These are phyloP conservation scores for Oidiodendron maius DNA, from an alignment of 495 filamentous ascomycete genomes.

Conservation along the genomic window DNA sequence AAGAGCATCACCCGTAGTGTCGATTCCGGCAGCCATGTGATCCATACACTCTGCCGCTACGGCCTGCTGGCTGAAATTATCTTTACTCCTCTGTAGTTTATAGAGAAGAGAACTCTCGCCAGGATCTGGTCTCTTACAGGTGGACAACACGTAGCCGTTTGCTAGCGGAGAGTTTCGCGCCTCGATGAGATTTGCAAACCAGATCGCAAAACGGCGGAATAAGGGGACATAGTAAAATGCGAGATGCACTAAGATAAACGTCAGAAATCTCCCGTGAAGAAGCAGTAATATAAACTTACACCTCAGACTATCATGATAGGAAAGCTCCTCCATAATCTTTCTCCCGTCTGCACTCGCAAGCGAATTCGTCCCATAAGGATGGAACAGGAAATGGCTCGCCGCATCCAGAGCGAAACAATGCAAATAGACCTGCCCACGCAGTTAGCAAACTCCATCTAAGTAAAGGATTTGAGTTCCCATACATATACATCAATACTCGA, in stretches of 20 bases:
- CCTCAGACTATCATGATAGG: constrained; percentile 58
- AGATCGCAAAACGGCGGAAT: background rate
- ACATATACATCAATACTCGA: constrained; percentile 53
- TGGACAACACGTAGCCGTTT: constrained; percentile 12
- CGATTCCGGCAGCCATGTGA: constrained; percentile 54
- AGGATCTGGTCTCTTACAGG: constrained; percentile 16
- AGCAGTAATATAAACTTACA: constrained; percentile 31
- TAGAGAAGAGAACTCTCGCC: constrained; percentile 28
- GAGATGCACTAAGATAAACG: constrained; percentile 12
- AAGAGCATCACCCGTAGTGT: constrained; percentile 59
- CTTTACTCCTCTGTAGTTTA: constrained; percentile 28
- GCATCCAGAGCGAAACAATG: constrained; percentile 65
- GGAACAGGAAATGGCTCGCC: constrained; percentile 59
- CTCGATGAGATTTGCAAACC: constrained; percentile 12
- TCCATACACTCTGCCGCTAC: constrained; percentile 43
- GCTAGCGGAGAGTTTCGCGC: constrained; percentile 12
- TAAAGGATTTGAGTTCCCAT: constrained; percentile 20
- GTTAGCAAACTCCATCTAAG: no score
- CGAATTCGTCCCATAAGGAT: constrained; percentile 53
- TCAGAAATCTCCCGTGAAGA: background rate
- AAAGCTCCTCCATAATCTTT: constrained; percentile 58
- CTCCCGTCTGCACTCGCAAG: constrained; percentile 43
- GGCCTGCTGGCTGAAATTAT: constrained; percentile 22
- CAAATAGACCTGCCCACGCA: constrained; percentile 22
- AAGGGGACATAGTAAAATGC: constrained; percentile 11